Evolutionary conservation across 1,284 basidiomycete species (phyloP).

Genomic region (Cutaneotrichosporon daszewskae): DNA sequence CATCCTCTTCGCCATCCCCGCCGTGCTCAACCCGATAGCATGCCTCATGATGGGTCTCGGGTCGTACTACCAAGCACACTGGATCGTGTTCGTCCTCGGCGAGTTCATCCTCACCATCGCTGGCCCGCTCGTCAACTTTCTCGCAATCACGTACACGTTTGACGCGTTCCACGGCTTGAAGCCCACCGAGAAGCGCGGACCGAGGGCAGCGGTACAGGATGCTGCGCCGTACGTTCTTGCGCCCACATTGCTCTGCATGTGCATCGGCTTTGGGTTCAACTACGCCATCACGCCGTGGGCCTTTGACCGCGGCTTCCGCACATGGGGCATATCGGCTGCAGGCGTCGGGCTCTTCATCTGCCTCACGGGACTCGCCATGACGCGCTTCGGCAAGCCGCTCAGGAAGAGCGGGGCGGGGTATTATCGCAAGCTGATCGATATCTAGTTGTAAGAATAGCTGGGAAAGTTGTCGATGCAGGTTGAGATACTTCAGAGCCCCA

Average conservation of each 20-base stretch:
- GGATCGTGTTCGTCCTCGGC: conserved; percentile 25
- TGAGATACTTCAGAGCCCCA: no score
- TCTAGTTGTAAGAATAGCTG: no score
- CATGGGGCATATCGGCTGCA: conserved; percentile 15
- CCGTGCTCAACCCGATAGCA: conserved; percentile 10
- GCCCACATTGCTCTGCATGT: conserved; percentile 17
- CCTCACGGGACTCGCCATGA: conserved; percentile 4
- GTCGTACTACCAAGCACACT: conserved; percentile 19
- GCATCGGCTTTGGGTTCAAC: conserved; percentile 6
- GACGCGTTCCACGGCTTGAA: conserved; percentile 12
- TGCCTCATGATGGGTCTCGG: conserved; percentile 24
- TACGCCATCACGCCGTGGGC: conserved; percentile 23
- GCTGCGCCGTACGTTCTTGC: conserved; percentile 15
- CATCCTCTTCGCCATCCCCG: conserved; percentile 10
- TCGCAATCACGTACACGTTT: conserved; percentile 17
- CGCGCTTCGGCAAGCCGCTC: conserved; percentile 9
- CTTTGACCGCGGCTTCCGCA: conserved; percentile 15
- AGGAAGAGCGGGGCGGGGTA: conserved; percentile 4
- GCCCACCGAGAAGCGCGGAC: conserved; percentile 5
- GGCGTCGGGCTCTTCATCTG: conserved; percentile 7
- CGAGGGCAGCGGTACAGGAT: conserved; percentile 12
- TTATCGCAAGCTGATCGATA: conserved; percentile 15
- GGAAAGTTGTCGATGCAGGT: no score
- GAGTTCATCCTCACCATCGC: conserved; percentile 14
- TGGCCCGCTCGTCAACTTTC: conserved; percentile 17